phyloP scores from a whole-genome alignment of 768 basidiomycete genomes.

The Tulasnella sp. region DNA sequence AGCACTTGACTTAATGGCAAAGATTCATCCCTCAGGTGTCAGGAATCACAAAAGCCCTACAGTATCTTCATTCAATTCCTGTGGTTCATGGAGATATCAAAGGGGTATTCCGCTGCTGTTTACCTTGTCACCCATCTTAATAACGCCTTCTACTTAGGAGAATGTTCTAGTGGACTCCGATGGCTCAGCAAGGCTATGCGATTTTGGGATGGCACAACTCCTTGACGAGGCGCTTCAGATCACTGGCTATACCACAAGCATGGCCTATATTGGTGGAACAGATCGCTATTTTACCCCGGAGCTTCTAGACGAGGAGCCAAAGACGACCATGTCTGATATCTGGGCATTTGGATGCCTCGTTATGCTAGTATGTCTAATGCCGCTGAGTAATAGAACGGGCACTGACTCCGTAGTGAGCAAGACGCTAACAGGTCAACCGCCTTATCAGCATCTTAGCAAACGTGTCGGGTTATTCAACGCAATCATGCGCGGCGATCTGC shows the following conservation, averaged over 20 bases:
- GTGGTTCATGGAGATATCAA: constrained; percentile 19
- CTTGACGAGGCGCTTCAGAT: constrained; percentile 1
- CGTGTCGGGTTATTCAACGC: not conserved
- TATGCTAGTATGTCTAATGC: no score
- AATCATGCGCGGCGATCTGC: not conserved
- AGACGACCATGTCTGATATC: constrained; percentile 5
- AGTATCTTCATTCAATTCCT: constrained; percentile 16
- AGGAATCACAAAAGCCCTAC: constrained; percentile 14
- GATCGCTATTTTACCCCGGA: constrained; percentile 3
- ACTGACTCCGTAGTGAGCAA: not conserved
- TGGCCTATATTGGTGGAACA: not conserved
- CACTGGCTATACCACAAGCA: not conserved
- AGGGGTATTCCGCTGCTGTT: constrained; percentile 8
- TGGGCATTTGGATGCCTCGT: constrained; percentile 1
- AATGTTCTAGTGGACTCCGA: constrained; percentile 7
- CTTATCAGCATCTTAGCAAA: not conserved
- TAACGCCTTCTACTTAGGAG: not conserved
- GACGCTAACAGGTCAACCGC: constrained; percentile 4
- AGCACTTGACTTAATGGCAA: not conserved
- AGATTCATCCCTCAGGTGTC: constrained; percentile 4
- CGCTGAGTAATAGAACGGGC: no score
- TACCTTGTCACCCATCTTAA: not conserved
- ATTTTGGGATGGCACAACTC: constrained; percentile 5
- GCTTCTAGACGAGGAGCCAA: not conserved
- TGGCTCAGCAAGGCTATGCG: constrained; percentile 7